A percentile compares a stretch with the other conserved stretches of the same genome.
These are phyloP conservation scores for Blastomyces gilchristii DNA, from an alignment of 2,329 filamentous ascomycete genomes.

Conservation along the genomic window DNA sequence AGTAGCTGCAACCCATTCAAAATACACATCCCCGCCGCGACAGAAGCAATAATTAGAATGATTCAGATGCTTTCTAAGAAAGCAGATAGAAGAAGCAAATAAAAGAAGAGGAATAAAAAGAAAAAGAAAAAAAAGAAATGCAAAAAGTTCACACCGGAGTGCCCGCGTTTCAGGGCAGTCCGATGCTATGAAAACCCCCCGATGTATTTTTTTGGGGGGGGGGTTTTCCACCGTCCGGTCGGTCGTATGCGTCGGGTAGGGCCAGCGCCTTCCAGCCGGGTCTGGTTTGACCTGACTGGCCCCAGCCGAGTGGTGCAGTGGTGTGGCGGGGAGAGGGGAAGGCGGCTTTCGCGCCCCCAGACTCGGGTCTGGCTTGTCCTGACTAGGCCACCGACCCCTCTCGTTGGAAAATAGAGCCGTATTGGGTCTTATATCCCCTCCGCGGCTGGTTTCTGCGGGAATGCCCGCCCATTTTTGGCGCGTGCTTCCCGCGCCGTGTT, in stretches of 20 bases:
- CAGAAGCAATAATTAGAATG: too few relatives aligned
- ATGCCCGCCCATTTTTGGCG: background rate
- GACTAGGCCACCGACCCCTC: slow-evolving; percentile 4
- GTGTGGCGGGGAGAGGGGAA: too few relatives aligned
- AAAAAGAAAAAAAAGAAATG: background rate
- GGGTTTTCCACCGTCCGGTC: slow-evolving; percentile 5
- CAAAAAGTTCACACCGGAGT: slow-evolving; percentile 7
- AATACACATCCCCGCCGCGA: too few relatives aligned
- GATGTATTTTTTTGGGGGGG: too few relatives aligned
- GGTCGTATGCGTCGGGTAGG: slow-evolving; percentile 1
- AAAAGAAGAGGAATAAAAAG: too few relatives aligned
- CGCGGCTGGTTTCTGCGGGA: background rate
- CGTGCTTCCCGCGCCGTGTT: background rate
- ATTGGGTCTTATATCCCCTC: background rate
- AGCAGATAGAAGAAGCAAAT: background rate
- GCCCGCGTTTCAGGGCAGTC: slow-evolving; percentile 7
- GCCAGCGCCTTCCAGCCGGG: slow-evolving; percentile 1
- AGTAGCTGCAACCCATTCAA: too few relatives aligned
- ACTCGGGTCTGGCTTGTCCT: slow-evolving; percentile 2
- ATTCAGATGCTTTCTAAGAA: too few relatives aligned
- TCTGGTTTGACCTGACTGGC: slow-evolving; percentile 3
- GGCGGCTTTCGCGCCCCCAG: too few relatives aligned
- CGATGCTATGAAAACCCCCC: slow-evolving; percentile 9
- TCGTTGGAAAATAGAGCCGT: background rate
- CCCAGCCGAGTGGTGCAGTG: too few relatives aligned